Percentiles rank a stretch among this genome's conserved stretches.
These are phyloP conservation scores for Cytospora leucostoma DNA, from an alignment of 2,329 filamentous ascomycete genomes.

Conservation along the genomic window DNA sequence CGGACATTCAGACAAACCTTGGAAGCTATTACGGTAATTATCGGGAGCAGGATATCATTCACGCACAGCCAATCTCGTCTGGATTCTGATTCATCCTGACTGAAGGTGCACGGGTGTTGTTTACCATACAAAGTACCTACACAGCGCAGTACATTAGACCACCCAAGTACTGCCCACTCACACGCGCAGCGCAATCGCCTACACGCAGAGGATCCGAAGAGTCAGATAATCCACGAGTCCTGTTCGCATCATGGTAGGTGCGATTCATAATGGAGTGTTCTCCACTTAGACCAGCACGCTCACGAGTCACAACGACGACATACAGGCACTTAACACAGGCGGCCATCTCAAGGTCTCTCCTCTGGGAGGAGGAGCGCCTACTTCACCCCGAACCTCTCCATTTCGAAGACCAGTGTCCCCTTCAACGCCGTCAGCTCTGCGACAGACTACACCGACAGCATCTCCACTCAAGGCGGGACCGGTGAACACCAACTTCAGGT, in stretches of 20 bases:
- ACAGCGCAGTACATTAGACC: no score
- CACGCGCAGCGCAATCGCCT: neutral
- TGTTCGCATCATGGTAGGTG: slow-evolving; percentile 27
- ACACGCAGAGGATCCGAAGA: neutral
- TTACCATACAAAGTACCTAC: neutral
- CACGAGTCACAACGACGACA: slow-evolving; percentile 6
- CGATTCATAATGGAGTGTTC: slow-evolving; percentile 24
- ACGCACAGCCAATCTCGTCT: no score
- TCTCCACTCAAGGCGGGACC: slow-evolving; percentile 57
- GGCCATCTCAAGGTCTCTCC: slow-evolving; percentile 23
- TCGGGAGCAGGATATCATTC: no score
- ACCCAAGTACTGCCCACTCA: neutral
- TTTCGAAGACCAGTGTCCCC: slow-evolving; percentile 65
- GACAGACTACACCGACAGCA: slow-evolving; percentile 64
- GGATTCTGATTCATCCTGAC: no score
- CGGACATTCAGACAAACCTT: no score
- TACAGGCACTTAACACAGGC: slow-evolving; percentile 51
- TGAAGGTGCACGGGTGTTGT: neutral
- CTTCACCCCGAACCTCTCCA: slow-evolving; percentile 66
- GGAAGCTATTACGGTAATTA: no score
- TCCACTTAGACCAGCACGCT: slow-evolving; percentile 24
- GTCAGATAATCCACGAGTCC: neutral
- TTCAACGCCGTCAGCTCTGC: slow-evolving; percentile 65
- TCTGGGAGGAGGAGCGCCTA: slow-evolving; percentile 12
- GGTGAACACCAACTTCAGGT: slow-evolving; percentile 49